Conservation (phyloP, 768 basidiomycete species). For the Tricholoma furcatifolium region DNA sequence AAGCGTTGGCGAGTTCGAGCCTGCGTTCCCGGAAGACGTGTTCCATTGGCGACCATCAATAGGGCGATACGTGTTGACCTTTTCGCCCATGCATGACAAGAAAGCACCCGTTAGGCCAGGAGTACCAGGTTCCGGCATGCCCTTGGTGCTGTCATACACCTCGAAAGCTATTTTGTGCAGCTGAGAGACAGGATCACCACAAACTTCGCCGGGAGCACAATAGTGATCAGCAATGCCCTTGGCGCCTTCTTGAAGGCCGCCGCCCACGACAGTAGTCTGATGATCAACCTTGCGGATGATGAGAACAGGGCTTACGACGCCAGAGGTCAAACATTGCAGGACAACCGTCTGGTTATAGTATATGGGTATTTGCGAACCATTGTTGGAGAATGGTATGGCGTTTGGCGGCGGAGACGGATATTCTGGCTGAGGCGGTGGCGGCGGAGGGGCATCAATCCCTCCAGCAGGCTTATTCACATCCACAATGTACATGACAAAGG, state of each 20-base stretch:
- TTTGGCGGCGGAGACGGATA: slow-evolving; percentile 93
- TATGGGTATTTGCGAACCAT: slow-evolving; percentile 83
- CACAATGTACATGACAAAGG: slow-evolving; percentile 97
- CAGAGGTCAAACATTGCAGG: slow-evolving; percentile 90
- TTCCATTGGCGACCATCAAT: slow-evolving; percentile 84
- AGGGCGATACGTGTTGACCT: slow-evolving; percentile 87
- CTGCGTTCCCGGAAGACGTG: slow-evolving; percentile 33
- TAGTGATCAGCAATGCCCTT: slow-evolving; percentile 84
- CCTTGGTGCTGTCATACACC: slow-evolving; percentile 73
- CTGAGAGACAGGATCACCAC: slow-evolving; percentile 93
- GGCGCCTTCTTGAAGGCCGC: slow-evolving; percentile 84
- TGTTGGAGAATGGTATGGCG: slow-evolving; percentile 81
- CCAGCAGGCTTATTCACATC: slow-evolving; percentile 85
- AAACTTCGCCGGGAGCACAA: slow-evolving; percentile 81
- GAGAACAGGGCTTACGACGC: slow-evolving; percentile 89
- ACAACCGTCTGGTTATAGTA: slow-evolving; percentile 98
- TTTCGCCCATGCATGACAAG: slow-evolving; percentile 90
- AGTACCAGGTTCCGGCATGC: slow-evolving; percentile 71
- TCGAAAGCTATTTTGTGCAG: slow-evolving; percentile 95
- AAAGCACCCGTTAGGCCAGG: slow-evolving; percentile 81
- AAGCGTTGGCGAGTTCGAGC: slow-evolving; percentile 55
- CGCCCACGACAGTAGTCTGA: slow-evolving; percentile 86
- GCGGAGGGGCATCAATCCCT: slow-evolving; percentile 73
- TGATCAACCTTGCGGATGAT: slow-evolving; percentile 95
- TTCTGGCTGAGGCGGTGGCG: slow-evolving; percentile 81